Percentiles rank a stretch among this genome's conserved stretches.
Evolutionary conservation across 257 asterid genomes (phyloP).

Genomic region (Euphrasia confusa): DNA sequence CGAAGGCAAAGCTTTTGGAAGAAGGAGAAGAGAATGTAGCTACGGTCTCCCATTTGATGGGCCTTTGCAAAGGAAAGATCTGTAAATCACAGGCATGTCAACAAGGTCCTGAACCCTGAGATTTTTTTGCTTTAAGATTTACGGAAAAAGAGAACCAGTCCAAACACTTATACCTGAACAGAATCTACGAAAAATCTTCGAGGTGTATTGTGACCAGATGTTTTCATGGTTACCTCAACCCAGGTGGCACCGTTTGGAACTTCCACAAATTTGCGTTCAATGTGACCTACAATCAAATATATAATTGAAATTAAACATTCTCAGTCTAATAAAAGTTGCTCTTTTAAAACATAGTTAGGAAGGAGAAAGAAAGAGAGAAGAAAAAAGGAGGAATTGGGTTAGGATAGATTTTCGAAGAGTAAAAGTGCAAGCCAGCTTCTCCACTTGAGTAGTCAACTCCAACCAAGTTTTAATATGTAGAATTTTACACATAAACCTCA

Average conservation of each 20-base stretch:
- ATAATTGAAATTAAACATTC: constrained; percentile 22
- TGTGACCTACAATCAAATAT: constrained; percentile 49
- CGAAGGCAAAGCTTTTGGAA: constrained; percentile 76
- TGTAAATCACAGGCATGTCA: constrained; percentile 38
- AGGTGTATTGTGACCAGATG: constrained; percentile 83
- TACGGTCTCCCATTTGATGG: constrained; percentile 83
- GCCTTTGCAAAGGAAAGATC: constrained; percentile 89
- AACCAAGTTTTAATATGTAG: neutral
- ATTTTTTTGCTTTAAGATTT: constrained; percentile 17
- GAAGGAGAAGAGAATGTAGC: constrained; percentile 90
- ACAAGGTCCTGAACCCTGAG: constrained; percentile 17
- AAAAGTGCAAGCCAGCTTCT: constrained; percentile 13
- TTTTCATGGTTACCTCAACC: constrained; percentile 83
- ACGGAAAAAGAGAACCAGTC: constrained; percentile 19
- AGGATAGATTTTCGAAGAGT: constrained; percentile 15
- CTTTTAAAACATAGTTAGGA: neutral
- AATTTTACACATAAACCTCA: constrained; percentile 6
- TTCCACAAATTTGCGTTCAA: constrained; percentile 81
- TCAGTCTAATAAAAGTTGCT: constrained; percentile 5
- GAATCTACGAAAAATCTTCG: constrained; percentile 76
- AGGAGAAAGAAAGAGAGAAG: constrained; percentile 15
- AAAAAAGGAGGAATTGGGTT: neutral
- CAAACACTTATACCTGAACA: constrained; percentile 65
- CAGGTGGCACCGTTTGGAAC: constrained; percentile 96
- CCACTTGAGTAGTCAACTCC: neutral